phyloP scores from a whole-genome alignment of 768 basidiomycete species.

The Cyclocybe aegerita region DNA sequence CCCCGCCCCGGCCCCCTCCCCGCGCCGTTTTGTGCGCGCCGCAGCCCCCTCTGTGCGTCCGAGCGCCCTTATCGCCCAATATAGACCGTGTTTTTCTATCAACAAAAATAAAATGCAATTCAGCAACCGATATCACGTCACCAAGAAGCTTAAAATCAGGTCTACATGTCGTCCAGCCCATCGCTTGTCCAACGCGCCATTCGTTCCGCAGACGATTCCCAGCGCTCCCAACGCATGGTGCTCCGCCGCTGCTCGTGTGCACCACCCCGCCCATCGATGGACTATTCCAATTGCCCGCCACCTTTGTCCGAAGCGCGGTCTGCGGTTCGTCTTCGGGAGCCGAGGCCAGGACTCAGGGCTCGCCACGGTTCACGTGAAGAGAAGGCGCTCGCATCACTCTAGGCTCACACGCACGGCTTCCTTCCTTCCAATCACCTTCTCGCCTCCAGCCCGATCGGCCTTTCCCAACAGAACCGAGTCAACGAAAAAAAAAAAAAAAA shows the following conservation, averaged over 20 bases:
- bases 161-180: neutral
- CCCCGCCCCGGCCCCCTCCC: neutral
- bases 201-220: constrained; percentile 2
- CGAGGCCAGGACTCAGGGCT: too few species aligned
- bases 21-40: neutral
- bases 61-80: constrained; percentile 19
- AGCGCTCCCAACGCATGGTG: neutral
- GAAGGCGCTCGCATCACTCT: constrained; percentile 10
- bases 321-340: too few species aligned
- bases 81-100: constrained; percentile 32
- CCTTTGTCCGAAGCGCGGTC: too few species aligned
- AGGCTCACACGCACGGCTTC: constrained; percentile 23
- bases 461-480: neutral
- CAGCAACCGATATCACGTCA: constrained; percentile 37
- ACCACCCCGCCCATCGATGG: too few species aligned
- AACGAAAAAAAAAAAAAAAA: neutral
- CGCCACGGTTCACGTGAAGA: neutral
- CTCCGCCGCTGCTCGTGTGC: neutral
- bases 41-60: neutral
- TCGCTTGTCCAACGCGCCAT: neutral
- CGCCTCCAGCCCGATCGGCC: neutral
- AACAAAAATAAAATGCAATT: constrained; percentile 2
- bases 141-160: constrained; percentile 17
- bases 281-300: too few species aligned
- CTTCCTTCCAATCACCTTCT: constrained; percentile 8